phyloP scores from a whole-genome alignment of 768 basidiomycete species.

The Tubosaeta sp. region DNA sequence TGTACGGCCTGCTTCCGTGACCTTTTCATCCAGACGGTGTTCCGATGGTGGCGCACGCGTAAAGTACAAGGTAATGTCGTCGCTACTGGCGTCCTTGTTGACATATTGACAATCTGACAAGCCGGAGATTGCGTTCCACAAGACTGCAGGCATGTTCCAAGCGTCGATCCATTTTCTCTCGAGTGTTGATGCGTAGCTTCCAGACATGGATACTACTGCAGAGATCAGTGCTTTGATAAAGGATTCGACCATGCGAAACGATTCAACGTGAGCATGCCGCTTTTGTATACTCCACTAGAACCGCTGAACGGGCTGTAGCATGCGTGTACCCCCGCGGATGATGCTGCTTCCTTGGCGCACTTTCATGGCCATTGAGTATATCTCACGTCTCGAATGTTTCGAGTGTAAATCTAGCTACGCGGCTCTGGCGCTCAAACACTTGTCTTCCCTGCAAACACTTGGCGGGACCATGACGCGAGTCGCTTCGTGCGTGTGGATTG shows the following conservation, averaged over 20 bases:
- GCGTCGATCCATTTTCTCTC: neutral
- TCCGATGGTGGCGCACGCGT: slow-evolving; percentile 10
- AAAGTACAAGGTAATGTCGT: slow-evolving; percentile 5
- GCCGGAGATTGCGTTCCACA: neutral
- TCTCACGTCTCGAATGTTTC: neutral
- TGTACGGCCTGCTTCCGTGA: slow-evolving; percentile 2
- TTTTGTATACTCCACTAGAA: neutral
- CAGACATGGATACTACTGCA: slow-evolving; percentile 12
- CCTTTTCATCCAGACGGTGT: slow-evolving; percentile 6
- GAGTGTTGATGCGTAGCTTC: neutral
- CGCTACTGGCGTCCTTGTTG: no score
- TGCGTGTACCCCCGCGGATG: slow-evolving; percentile 6
- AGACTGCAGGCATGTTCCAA: slow-evolving; percentile 9
- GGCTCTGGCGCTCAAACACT: neutral
- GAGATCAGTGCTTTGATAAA: slow-evolving; percentile 8
- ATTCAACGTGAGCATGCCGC: slow-evolving; percentile 6
- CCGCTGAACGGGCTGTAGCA: slow-evolving; percentile 4
- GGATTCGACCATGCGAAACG: slow-evolving; percentile 10
- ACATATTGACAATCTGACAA: neutral
- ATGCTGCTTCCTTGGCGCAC: neutral
- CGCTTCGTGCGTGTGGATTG: neutral
- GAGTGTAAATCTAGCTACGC: neutral
- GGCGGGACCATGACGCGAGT: no score
- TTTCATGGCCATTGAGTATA: neutral
- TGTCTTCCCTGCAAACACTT: no score